Evolutionary conservation across 225 moss, liverwort and hornwort genomes (phyloP).

Genomic region (Lunularia cruciata): DNA sequence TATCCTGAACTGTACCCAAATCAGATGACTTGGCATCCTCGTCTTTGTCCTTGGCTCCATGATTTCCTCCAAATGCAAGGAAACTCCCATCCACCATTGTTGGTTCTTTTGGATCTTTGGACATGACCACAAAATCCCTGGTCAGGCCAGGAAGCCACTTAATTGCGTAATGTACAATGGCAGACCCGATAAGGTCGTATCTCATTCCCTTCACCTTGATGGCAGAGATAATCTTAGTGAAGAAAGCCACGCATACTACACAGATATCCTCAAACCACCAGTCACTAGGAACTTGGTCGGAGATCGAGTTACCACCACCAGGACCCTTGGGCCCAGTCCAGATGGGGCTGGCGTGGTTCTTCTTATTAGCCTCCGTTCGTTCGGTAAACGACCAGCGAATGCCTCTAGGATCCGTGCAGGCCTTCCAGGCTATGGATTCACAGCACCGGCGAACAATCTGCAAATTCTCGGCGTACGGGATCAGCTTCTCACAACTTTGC

Average conservation of each 20-base stretch:
- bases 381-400: constrained; percentile 75
- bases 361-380: constrained; percentile 47
- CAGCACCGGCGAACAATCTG: constrained; percentile 65
- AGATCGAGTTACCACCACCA: constrained; percentile 10
- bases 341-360: constrained; percentile 37
- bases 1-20: constrained; percentile 42
- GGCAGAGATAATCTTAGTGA: constrained; percentile 61
- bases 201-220: constrained; percentile 59
- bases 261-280: constrained; percentile 92
- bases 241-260: constrained; percentile 61
- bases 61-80: constrained; percentile 11
- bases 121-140: constrained; percentile 17
- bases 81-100: constrained; percentile 23
- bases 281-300: constrained; percentile 52
- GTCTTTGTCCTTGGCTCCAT: constrained; percentile 14
- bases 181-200: constrained; percentile 62
- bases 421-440: constrained; percentile 70
- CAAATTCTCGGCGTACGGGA: constrained; percentile 65
- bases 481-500: constrained; percentile 57
- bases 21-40: constrained; percentile 28
- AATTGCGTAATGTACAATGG: constrained; percentile 65
- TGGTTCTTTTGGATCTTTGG: constrained; percentile 16
- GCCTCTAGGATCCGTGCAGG: constrained; percentile 55
- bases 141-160: constrained; percentile 67
- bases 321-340: constrained; percentile 41